Conservation (phyloP, 2,329 filamentous ascomycete species). For the Aspergillus unguis region DNA sequence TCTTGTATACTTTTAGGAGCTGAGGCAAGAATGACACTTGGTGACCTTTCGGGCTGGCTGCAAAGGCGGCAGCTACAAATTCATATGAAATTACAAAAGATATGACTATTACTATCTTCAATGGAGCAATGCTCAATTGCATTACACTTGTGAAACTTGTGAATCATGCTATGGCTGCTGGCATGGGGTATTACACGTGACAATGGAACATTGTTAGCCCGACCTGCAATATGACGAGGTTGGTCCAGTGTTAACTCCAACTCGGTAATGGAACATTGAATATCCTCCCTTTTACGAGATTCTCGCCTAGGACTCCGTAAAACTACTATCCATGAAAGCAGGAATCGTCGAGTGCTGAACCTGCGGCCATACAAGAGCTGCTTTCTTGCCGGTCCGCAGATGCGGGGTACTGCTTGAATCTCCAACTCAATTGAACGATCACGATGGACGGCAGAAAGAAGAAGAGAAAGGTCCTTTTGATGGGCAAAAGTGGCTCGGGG, state of each 20-base stretch:
- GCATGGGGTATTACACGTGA: slow-evolving; percentile 3
- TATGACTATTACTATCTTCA: background rate
- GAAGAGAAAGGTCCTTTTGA: slow-evolving; percentile 82
- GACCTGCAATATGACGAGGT: slow-evolving; percentile 9
- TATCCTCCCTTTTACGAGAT: background rate
- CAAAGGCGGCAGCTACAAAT: background rate
- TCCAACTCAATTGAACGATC: slow-evolving; percentile 14
- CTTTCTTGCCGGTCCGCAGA: slow-evolving; percentile 6
- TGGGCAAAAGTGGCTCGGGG: slow-evolving; percentile 95
- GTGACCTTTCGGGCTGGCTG: background rate
- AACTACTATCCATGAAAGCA: background rate
- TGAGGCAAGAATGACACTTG: background rate
- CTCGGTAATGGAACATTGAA: background rate
- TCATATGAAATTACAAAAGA: slow-evolving; percentile 4
- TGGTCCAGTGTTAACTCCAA: slow-evolving; percentile 10
- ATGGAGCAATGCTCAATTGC: no score
- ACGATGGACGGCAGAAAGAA: slow-evolving; percentile 53
- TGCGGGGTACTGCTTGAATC: slow-evolving; percentile 16
- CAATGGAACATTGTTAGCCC: slow-evolving; percentile 7
- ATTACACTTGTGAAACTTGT: no score
- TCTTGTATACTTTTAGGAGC: slow-evolving; percentile 15
- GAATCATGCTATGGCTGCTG: no score
- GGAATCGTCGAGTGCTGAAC: slow-evolving; percentile 9
- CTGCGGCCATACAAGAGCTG: slow-evolving; percentile 1
- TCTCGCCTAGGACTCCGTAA: background rate